Evolutionary conservation across 2,329 filamentous ascomycete species (phyloP), one percentile per base, ranked within the genome.

Genomic region (Bipolaris sorokiniana): DNA sequence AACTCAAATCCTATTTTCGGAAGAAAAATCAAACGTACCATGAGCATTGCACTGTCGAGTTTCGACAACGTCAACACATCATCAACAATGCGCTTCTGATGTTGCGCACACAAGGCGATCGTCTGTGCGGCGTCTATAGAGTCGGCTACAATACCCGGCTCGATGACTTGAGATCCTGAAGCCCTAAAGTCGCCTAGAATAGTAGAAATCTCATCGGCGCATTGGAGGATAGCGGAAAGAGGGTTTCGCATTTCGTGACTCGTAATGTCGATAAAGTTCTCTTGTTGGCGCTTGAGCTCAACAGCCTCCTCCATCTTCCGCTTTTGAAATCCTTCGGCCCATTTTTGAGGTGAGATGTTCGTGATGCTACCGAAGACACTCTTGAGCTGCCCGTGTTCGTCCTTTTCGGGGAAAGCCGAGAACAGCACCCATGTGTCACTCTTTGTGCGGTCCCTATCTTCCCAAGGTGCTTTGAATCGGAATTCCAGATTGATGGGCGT

Each of bases 301-400:
- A 93, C 86, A 0, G 91, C 92, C 72, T 95, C 91, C 68, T 93
- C 86, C 68, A 90, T 89, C 56, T 90, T 87, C 42, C 88, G 84
- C 66, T 85, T 91, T 74, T 96, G 90, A 33, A 92, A 86, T 45
- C 88, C 87, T 74, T 96, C 91, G 1, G 91, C 91, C 82, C 88
- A 89, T 73, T 96, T 96, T 72, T 95, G 90, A 51, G 90, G 86
- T 16, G 89, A 92, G 62, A 96, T 96, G 69, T 96, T 91, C 0
- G 91, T 94, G 49, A 96, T 88, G 69, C 88, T 90, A 50, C 90
- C 90, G 65, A 93, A 92, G 2, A 92, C 88, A 59, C 88, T 86
- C 77, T 91, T 91, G 49, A 92, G 81, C 26, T 80, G 78, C 3
- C 88, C 89, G 26, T 85, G 78, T 1, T 81, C 77, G 59, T 88